Evolutionary conservation across 176 grass and related monocot species (phyloP), one percentile per base, ranked within the genome.

Genomic region (Metroxylon sagu): DNA sequence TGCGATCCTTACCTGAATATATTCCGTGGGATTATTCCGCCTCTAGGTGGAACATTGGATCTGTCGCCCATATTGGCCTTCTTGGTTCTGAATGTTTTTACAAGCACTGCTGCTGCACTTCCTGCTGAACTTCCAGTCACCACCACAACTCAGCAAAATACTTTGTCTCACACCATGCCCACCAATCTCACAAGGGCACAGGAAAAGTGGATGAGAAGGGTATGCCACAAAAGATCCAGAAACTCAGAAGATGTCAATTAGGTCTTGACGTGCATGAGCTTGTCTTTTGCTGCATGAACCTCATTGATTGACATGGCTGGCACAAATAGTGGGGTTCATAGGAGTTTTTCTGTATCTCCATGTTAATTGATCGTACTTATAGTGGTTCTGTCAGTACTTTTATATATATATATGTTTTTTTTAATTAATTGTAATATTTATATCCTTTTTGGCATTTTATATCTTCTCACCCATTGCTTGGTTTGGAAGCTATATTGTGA

Each of bases 31-130:
- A 82, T 98, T 73, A 83, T 98, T 78, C 93, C 87, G 25, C 87
- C 93, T 58, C 66, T 98, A 4, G 93, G 87, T 1, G 93, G 84
- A 19, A 82, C 84, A 49, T 61, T 98, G 16, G 93, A 98, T 80
- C 82, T 98, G n/a, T 98, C 93, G 26, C 93, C 93, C 54, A 92
- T 98, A 66, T 70, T 98, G 28, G 93, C 93, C 2, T 98, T 98
- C 79, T 21, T 98, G 16, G 93, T 81, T 73, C 93, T 98, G 65
- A 87, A 92, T 72, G 78, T 52, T 50, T 83, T 98, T 69, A 83
- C 87, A 25, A 83, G 84, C 78, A 79, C 87, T 5, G 93, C 87
- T 25, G 93, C 93, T 6, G 93, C 93, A 19, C 93, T 98, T 27
- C 93, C 93, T 10, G 93, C 87, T 0, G 93, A 98, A 89, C 93